Evolutionary conservation across 768 basidiomycete genomes (phyloP).

Genomic region (Boletus tylopilopsis): DNA sequence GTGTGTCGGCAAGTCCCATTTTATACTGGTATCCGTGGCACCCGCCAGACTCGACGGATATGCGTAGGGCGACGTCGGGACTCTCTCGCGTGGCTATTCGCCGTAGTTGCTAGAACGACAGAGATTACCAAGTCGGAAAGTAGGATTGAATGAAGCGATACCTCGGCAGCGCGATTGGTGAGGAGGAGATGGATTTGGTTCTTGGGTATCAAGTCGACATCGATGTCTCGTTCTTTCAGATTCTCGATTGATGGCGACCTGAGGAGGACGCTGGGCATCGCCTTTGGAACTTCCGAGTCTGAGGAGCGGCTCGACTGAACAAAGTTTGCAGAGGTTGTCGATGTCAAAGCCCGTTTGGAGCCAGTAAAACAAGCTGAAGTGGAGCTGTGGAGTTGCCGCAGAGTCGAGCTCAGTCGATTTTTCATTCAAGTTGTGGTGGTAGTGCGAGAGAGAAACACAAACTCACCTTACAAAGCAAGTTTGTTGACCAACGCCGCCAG

Average conservation of each 20-base stretch:
- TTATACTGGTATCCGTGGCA: conserved; percentile 99
- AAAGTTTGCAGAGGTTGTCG: too few species aligned
- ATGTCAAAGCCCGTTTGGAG: too few species aligned
- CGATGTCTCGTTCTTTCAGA: conserved; percentile 58
- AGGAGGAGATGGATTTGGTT: conserved; percentile 54
- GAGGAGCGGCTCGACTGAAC: too few species aligned
- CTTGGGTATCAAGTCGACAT: conserved; percentile 53
- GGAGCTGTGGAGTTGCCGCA: too few species aligned
- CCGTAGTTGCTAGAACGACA: conserved; percentile 64
- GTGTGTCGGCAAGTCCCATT: conserved; percentile 67
- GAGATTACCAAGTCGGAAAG: not conserved
- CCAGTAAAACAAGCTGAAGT: too few species aligned
- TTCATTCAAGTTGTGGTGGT: too few species aligned
- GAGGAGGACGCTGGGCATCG: conserved; percentile 46
- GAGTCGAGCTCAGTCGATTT: too few species aligned
- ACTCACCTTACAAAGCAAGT: too few species aligned
- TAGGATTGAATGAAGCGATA: conserved; percentile 29
- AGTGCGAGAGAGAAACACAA: too few species aligned
- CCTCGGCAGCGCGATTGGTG: conserved; percentile 79
- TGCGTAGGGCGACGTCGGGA: conserved; percentile 63
- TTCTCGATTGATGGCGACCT: conserved; percentile 50
- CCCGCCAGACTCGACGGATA: conserved; percentile 89
- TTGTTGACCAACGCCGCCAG: too few species aligned
- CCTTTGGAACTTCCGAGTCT: too few species aligned
- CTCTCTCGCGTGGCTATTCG: conserved; percentile 59